Percentiles rank a stretch among this genome's conserved stretches.
These are phyloP conservation scores for Geotrichum klebahnii DNA, from an alignment of 1,139 yeast species.

Conservation along the genomic window DNA sequence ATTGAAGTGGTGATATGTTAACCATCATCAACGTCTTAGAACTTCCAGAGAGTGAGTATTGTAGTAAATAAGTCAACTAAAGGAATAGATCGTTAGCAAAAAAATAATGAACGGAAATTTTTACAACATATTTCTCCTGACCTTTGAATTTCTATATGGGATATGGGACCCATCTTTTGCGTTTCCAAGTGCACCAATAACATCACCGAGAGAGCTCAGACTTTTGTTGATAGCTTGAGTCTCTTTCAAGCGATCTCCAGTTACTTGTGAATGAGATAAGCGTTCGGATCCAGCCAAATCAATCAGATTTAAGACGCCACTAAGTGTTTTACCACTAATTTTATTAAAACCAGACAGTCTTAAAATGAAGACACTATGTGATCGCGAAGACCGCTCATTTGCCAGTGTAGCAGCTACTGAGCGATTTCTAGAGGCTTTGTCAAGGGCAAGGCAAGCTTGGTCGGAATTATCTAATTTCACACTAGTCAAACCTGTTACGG, in stretches of 20 bases:
- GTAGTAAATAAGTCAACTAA: constrained; percentile 69
- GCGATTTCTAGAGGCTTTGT: constrained; percentile 51
- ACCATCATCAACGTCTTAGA: constrained; percentile 94
- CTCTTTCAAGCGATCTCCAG: constrained; percentile 77
- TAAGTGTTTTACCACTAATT: constrained; percentile 48
- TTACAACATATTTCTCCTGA: constrained; percentile 19
- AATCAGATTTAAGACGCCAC: constrained; percentile 67
- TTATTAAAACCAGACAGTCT: constrained; percentile 54
- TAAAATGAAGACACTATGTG: constrained; percentile 70
- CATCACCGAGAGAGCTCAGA: constrained; percentile 85
- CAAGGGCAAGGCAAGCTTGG: constrained; percentile 52
- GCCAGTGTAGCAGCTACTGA: constrained; percentile 79
- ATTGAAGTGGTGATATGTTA: constrained; percentile 66
- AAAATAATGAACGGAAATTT: background rate
- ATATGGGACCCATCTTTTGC: constrained; percentile 41
- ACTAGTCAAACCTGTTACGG: constrained; percentile 56
- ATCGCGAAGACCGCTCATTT: constrained; percentile 73
- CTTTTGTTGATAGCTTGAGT: constrained; percentile 90
- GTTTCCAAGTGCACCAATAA: constrained; percentile 62
- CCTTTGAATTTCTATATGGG: constrained; percentile 54
- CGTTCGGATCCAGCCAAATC: constrained; percentile 92
- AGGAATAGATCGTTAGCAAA: constrained; percentile 43
- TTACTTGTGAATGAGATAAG: constrained; percentile 58
- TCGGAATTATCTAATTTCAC: constrained; percentile 47
- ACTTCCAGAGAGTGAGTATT: constrained; percentile 77